phyloP scores from a whole-genome alignment of 176 grass and related monocot species.

The Avena atlantica region DNA sequence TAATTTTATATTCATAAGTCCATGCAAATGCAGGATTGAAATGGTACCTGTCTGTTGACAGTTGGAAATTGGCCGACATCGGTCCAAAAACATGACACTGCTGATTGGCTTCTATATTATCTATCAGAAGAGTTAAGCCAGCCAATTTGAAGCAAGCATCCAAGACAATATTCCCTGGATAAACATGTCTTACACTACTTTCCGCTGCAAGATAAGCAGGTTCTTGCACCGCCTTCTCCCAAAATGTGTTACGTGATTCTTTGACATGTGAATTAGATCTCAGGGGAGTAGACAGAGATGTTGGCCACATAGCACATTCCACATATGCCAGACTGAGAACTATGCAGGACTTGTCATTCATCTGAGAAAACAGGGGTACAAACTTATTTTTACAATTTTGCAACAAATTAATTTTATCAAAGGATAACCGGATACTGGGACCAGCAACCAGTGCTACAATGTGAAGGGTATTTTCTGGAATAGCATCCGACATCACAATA shows the following conservation, averaged over 20 bases:
- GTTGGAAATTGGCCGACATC: constrained; percentile 59
- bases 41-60: constrained; percentile 70
- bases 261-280: constrained; percentile 48
- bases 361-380: constrained; percentile 34
- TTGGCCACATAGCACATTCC: constrained; percentile 63
- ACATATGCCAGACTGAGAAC: constrained; percentile 59
- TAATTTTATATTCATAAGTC: constrained; percentile 2
- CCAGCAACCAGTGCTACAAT: constrained; percentile 59
- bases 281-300: constrained; percentile 46
- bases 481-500: constrained; percentile 41
- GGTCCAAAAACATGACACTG: constrained; percentile 70
- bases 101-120: constrained; percentile 62
- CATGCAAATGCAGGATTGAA: constrained; percentile 44
- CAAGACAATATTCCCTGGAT: constrained; percentile 48
- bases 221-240: constrained; percentile 35
- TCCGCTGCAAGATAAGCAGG: constrained; percentile 24
- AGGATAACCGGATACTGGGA: constrained; percentile 56
- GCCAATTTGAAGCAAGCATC: constrained; percentile 58
- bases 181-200: constrained; percentile 50
- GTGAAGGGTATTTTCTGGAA: constrained; percentile 56
- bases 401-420: constrained; percentile 46
- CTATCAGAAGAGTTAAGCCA: constrained; percentile 59
- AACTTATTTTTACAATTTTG: constrained; percentile 42
- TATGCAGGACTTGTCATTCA: constrained; percentile 45
- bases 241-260: constrained; percentile 44